Conservation (phyloP, 2,329 filamentous ascomycete species). For the Fusarium euwallaceae region DNA sequence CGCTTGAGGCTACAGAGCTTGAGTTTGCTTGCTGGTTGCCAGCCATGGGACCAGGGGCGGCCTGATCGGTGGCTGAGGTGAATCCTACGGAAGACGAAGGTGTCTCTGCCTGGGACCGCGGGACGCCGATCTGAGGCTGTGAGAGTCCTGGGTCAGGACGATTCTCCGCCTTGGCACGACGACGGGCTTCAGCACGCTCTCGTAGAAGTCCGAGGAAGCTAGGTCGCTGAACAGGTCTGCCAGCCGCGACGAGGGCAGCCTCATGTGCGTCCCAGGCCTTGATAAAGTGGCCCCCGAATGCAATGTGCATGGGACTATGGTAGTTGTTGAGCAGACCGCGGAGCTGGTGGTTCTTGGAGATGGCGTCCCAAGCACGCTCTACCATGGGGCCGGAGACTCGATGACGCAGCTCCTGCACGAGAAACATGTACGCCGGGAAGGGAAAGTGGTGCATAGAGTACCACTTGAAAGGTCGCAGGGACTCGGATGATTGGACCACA, state of each 20-base stretch:
- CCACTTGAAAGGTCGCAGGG: constrained; percentile 68
- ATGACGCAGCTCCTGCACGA: constrained; percentile 67
- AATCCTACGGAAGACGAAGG: constrained; percentile 51
- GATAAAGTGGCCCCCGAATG: constrained; percentile 69
- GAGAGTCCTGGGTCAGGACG: constrained; percentile 39
- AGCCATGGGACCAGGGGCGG: constrained; percentile 14
- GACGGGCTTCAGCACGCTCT: constrained; percentile 57
- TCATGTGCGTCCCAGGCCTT: constrained; percentile 73
- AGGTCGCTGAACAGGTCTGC: constrained; percentile 59
- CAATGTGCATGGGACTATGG: constrained; percentile 68
- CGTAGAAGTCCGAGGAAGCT: constrained; percentile 62
- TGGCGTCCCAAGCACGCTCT: constrained; percentile 70
- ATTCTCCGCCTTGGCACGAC: constrained; percentile 49
- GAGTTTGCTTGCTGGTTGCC: constrained; percentile 27
- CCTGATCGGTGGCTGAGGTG: constrained; percentile 47
- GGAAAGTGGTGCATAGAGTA: constrained; percentile 72
- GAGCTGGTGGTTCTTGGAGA: constrained; percentile 67
- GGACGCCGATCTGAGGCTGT: constrained; percentile 44
- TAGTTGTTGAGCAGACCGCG: constrained; percentile 63
- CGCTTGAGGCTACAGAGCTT: constrained; percentile 40
- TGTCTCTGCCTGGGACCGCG: constrained; percentile 36
- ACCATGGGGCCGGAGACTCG: constrained; percentile 67
- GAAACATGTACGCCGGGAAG: constrained; percentile 72
- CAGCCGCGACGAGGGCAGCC: constrained; percentile 59
- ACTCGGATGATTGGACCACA: constrained; percentile 64